Conservation (phyloP, 1,139 yeast genomes). For the Hyphopichia khmerensis region DNA sequence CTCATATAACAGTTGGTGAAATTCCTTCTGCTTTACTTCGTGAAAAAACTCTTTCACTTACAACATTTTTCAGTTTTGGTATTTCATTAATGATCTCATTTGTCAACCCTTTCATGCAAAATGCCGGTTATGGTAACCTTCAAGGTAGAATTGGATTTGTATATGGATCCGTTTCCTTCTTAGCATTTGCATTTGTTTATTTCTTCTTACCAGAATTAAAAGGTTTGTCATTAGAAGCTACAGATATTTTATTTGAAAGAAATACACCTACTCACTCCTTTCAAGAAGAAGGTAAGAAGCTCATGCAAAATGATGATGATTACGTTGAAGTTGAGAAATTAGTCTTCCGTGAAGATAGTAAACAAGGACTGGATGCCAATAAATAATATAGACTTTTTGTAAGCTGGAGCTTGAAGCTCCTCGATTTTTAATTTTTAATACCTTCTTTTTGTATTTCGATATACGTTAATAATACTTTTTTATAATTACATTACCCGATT, state of each 20-base stretch:
- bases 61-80: constrained; percentile 7
- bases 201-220: constrained; percentile 2
- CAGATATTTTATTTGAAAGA: constrained; percentile 1
- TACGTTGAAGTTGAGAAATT: not conserved
- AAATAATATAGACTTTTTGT: too few relatives aligned
- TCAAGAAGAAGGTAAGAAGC: constrained; percentile 1
- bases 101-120: constrained; percentile 10
- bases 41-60: constrained; percentile 7
- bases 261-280: not conserved
- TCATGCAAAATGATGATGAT: not conserved
- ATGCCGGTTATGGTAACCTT: constrained; percentile 6
- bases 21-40: constrained; percentile 6
- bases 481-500: too few relatives aligned
- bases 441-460: too few relatives aligned
- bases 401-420: too few relatives aligned
- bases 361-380: too few relatives aligned
- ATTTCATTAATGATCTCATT: constrained; percentile 8
- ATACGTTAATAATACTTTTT: too few relatives aligned
- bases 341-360: too few relatives aligned
- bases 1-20: constrained; percentile 7
- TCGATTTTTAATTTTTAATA: too few relatives aligned
- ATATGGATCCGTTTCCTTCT: constrained; percentile 8
- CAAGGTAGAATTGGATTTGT: constrained; percentile 9
- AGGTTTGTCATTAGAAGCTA: constrained; percentile 1
- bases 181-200: constrained; percentile 1